Percentiles rank a stretch among this genome's conserved stretches.
phyloP scores from a whole-genome alignment of 2,329 filamentous ascomycete genomes.

The Cladosporium halotolerans region DNA sequence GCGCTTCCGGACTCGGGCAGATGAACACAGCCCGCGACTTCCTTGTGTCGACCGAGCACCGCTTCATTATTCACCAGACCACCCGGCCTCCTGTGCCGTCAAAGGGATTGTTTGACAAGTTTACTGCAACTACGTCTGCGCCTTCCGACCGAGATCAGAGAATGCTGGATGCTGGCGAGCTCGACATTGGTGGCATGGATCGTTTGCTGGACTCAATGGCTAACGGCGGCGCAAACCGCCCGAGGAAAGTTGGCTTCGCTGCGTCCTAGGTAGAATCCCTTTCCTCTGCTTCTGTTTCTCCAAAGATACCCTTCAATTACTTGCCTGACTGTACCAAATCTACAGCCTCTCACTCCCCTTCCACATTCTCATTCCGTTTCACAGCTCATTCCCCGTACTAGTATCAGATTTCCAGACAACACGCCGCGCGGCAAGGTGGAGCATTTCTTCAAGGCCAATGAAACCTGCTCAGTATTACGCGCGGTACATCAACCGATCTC shows the following conservation, averaged over 20 bases:
- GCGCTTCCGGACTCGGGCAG: constrained; percentile 31
- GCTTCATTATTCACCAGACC: constrained; percentile 37
- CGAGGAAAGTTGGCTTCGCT: constrained; percentile 32
- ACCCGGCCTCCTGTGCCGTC: constrained; percentile 26
- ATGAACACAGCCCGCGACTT: constrained; percentile 41
- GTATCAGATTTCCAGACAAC: background rate
- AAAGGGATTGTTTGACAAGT: constrained; percentile 24
- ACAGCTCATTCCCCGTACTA: background rate
- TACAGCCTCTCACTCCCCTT: background rate
- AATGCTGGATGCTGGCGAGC: constrained; percentile 38
- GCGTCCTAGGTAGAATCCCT: constrained; percentile 10
- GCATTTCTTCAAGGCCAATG: constrained; percentile 45
- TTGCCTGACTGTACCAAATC: background rate
- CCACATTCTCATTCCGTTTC: constrained; percentile 5
- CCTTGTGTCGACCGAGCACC: constrained; percentile 39
- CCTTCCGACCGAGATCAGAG: constrained; percentile 33
- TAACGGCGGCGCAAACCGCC: constrained; percentile 23
- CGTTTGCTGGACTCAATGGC: constrained; percentile 37
- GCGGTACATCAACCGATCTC: constrained; percentile 39
- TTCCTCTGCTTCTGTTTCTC: background rate
- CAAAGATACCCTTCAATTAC: constrained; percentile 10
- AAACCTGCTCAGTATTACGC: constrained; percentile 50
- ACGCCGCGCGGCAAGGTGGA: constrained; percentile 46
- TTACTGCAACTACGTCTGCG: constrained; percentile 21
- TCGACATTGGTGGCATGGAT: constrained; percentile 45